Evolutionary conservation across 371 early-diverging fungal genomes (phyloP), one percentile per base, ranked within the genome.

Genomic region (Mucor piriformis): DNA sequence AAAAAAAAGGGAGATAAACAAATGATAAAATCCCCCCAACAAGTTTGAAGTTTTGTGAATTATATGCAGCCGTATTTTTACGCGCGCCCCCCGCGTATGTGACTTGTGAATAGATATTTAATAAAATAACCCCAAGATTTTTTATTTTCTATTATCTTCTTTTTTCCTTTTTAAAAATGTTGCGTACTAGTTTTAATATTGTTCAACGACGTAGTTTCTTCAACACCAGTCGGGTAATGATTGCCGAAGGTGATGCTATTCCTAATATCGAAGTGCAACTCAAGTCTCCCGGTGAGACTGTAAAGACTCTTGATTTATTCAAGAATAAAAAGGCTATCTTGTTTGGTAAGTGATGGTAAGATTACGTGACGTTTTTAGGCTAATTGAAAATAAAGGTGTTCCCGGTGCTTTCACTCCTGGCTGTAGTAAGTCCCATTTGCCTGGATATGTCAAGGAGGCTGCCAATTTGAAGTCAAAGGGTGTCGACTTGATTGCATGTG

Each of bases 391-490:
- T 29, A n/a, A 32, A 59, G 59, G 80, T 50, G 83, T 84, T 15
- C 86, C 84, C 15, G 84, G 84, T 33, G 89, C 87, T 2, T 88
- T 88, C 43, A 87, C 87, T 2, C 87, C 87, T 42, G 84, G 84
- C 0, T 86, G 86, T 55, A 77, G 83, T 58, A 80, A 83, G 73
- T 79, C 66, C 8, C 92, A 92, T 67, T 63, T 90, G 7, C 92
- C 92, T 18, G 85, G 86, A 3, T 92, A 84, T 64, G 58, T 92
- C 50, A 74, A 79, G 52, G 54, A 82, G n/a, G 81, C 72, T n/a
- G 73, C 76, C 3, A 70, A 69, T 3, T 56, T 91, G 13, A 88
- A 88, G 56, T 42, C 61, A 6, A 78, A 85, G 42, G 89, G 89
- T 6, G 76, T 91, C 13, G 89, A 89, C 38, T 60, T 77, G 53